phyloP scores from a whole-genome alignment of 2,329 filamentous ascomycete genomes.

The Leptographium procerum region DNA sequence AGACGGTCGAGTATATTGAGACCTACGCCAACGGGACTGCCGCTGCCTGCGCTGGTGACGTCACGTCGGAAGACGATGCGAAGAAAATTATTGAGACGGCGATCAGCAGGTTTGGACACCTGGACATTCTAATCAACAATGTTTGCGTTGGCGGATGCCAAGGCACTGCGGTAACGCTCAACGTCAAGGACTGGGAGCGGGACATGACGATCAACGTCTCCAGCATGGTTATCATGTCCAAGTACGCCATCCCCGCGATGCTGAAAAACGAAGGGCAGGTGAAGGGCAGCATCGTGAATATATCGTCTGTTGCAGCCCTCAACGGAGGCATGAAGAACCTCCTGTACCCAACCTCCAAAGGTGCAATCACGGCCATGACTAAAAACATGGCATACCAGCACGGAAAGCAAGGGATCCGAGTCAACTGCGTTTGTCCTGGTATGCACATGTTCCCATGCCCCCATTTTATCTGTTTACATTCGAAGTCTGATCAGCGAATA shows the following conservation, averaged over 20 bases:
- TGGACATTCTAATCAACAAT: slow-evolving; percentile 55
- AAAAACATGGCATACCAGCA: slow-evolving; percentile 39
- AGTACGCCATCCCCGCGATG: slow-evolving; percentile 51
- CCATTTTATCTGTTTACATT: background rate
- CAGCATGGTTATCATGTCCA: slow-evolving; percentile 54
- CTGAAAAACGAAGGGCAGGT: slow-evolving; percentile 33
- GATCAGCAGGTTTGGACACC: slow-evolving; percentile 35
- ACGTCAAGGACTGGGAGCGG: slow-evolving; percentile 44
- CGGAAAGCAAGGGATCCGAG: slow-evolving; percentile 30
- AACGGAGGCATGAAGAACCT: slow-evolving; percentile 31
- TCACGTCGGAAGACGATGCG: slow-evolving; percentile 44
- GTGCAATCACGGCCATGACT: slow-evolving; percentile 38
- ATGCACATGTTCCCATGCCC: slow-evolving; percentile 7
- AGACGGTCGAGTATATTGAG: slow-evolving; percentile 10
- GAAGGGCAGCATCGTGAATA: slow-evolving; percentile 40
- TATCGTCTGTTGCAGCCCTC: slow-evolving; percentile 47
- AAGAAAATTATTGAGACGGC: slow-evolving; percentile 28
- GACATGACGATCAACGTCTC: slow-evolving; percentile 50
- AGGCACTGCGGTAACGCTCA: slow-evolving; percentile 32
- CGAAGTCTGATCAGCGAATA: background rate
- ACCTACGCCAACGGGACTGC: slow-evolving; percentile 14
- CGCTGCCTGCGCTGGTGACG: slow-evolving; percentile 35
- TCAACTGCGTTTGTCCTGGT: slow-evolving; percentile 29
- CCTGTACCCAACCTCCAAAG: slow-evolving; percentile 35
- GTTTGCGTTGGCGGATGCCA: slow-evolving; percentile 44